A percentile compares a stretch with the other conserved stretches of the same genome.
Conservation (phyloP, 148 eudicot genomes). For the Agrostemma githago region DNA sequence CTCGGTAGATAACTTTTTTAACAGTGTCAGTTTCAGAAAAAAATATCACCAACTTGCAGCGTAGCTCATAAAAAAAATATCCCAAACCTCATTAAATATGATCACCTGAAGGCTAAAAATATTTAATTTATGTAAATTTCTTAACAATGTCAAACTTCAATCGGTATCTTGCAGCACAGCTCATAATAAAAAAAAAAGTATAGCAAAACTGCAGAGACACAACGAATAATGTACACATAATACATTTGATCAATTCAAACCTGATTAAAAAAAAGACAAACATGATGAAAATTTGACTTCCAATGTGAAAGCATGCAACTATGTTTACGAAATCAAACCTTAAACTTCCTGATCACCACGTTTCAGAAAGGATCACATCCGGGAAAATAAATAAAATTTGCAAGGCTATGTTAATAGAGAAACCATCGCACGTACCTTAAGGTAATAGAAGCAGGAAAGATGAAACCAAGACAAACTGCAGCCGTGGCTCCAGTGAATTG, state of each 20-base stretch:
- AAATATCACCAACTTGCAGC: not conserved
- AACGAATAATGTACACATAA: not conserved
- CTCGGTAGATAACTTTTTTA: not conserved
- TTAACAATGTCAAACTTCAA: no score
- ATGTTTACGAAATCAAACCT: not conserved
- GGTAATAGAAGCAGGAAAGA: slow-evolving; percentile 58
- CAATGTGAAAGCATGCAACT: not conserved
- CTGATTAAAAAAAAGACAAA: not conserved
- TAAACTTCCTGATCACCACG: not conserved
- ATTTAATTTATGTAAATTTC: no score
- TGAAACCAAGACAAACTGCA: slow-evolving; percentile 57
- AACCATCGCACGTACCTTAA: slow-evolving; percentile 32
- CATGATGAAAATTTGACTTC: not conserved
- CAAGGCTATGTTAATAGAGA: not conserved
- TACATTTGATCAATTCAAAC: not conserved
- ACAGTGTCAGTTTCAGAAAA: not conserved
- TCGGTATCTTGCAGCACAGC: no score
- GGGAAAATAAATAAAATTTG: not conserved
- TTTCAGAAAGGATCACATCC: not conserved
- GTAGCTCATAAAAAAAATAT: not conserved
- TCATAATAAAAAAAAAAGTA: no score
- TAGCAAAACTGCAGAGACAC: not conserved
- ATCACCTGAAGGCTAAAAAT: no score
- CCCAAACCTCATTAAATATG: not conserved
- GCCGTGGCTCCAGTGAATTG: slow-evolving; percentile 67